Evolutionary conservation across 78 protist genomes (phyloP).

Genomic region (Dictyostelium firmibasis): DNA sequence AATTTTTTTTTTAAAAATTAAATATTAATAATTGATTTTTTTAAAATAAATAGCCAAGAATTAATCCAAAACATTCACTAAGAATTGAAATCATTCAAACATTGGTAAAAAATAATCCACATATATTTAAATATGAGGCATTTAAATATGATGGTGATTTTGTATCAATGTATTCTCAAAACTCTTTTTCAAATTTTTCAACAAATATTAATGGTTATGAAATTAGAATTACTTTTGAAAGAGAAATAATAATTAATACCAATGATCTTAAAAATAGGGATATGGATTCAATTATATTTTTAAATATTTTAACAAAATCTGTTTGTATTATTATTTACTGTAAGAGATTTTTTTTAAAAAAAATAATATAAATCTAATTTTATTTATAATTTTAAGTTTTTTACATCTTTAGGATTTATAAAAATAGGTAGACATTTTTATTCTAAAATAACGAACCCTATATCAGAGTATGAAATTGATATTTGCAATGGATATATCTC

Average conservation of each 20-base stretch:
- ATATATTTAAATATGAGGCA: not conserved
- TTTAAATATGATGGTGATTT: slow-evolving; percentile 49
- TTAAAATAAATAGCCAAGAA: not conserved
- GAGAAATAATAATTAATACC: not conserved
- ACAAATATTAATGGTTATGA: not conserved
- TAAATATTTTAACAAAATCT: slow-evolving; percentile 37
- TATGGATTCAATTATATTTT: slow-evolving; percentile 6
- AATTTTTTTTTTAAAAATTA: not conserved
- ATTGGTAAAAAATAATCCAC: not conserved
- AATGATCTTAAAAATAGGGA: not conserved
- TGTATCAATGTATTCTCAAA: not conserved
- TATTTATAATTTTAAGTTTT: too few species aligned
- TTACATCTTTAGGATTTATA: slow-evolving; percentile 5
- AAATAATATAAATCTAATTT: too few species aligned
- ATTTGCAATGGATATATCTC: slow-evolving; percentile 49
- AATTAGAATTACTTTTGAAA: not conserved
- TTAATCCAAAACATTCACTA: not conserved
- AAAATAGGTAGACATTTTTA: slow-evolving; percentile 36
- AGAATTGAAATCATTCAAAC: not conserved
- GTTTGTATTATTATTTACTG: slow-evolving; percentile 6
- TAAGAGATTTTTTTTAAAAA: too few species aligned
- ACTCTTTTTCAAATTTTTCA: not conserved
- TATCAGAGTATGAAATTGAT: not conserved
- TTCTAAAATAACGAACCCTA: not conserved
- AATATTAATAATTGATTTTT: not conserved